phyloP scores from a whole-genome alignment of 495 filamentous ascomycete species.

The Aspergillus mulundensis region DNA sequence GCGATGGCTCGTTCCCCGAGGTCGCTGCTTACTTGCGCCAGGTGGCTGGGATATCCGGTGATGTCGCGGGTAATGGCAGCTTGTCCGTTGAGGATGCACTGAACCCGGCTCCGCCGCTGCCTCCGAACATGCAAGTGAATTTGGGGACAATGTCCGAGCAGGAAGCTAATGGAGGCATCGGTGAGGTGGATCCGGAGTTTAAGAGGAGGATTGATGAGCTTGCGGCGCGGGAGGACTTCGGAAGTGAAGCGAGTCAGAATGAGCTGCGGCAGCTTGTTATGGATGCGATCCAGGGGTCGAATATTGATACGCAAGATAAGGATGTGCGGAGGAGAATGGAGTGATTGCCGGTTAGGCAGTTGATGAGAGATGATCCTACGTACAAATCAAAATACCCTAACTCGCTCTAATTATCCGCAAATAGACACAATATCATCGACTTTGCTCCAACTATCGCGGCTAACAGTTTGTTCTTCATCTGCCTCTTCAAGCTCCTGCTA shows the following conservation, averaged over 20 bases:
- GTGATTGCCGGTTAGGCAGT: conserved; percentile 25
- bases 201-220: conserved; percentile 72
- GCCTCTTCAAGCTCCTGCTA: too few species aligned
- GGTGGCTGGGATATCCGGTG: conserved; percentile 34
- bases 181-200: conserved; percentile 64
- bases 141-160: conserved; percentile 62
- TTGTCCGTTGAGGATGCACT: conserved; percentile 25
- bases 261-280: conserved; percentile 64
- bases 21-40: conserved; percentile 64
- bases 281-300: conserved; percentile 59
- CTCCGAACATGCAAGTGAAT: conserved; percentile 63
- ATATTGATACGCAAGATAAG: conserved; percentile 48
- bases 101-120: conserved; percentile 51
- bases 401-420: not conserved
- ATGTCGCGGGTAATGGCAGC: conserved; percentile 17
- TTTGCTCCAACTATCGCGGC: not conserved
- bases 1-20: conserved; percentile 63
- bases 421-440: not conserved
- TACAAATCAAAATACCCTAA: not conserved
- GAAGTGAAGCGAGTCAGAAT: conserved; percentile 64
- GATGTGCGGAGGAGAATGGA: conserved; percentile 59
- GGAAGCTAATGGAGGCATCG: conserved; percentile 42
- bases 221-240: conserved; percentile 67
- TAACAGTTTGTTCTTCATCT: not conserved
- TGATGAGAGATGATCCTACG: conserved; percentile 2